phyloP scores from a whole-genome alignment of 148 eudicot genomes.

The Persicaria tinctoria region DNA sequence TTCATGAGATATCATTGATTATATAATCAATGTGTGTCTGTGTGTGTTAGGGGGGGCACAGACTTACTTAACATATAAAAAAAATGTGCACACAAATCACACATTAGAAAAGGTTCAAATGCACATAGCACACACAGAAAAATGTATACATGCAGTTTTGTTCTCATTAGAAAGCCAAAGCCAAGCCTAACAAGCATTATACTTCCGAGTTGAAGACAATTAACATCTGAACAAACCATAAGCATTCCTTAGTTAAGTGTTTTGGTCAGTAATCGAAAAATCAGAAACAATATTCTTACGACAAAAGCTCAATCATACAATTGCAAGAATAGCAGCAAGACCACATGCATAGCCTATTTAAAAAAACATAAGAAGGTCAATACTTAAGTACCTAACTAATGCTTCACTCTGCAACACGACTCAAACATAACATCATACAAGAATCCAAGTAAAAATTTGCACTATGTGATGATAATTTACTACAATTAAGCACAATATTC shows the following conservation, averaged over 20 bases:
- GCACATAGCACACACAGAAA: neutral
- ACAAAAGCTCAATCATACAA: slow-evolving; percentile 7
- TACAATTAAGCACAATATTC: neutral
- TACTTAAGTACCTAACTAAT: neutral
- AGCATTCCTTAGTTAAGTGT: neutral
- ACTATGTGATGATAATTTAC: neutral
- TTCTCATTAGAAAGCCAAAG: neutral
- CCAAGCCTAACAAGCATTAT: neutral
- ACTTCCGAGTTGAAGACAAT: neutral
- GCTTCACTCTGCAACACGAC: neutral
- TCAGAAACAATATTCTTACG: neutral
- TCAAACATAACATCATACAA: neutral
- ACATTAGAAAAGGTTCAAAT: neutral
- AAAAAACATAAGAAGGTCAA: neutral
- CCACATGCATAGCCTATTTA: neutral
- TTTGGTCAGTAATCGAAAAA: neutral
- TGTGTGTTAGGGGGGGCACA: neutral
- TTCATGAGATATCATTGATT: neutral
- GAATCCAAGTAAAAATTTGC: neutral
- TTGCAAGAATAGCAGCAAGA: neutral
- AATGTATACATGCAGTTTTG: neutral
- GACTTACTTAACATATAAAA: neutral
- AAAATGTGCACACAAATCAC: neutral
- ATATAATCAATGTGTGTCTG: neutral
- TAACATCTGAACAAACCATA: neutral